Conservation (phyloP, 2,329 filamentous ascomycete species). For the Cercospora nicotianae region DNA sequence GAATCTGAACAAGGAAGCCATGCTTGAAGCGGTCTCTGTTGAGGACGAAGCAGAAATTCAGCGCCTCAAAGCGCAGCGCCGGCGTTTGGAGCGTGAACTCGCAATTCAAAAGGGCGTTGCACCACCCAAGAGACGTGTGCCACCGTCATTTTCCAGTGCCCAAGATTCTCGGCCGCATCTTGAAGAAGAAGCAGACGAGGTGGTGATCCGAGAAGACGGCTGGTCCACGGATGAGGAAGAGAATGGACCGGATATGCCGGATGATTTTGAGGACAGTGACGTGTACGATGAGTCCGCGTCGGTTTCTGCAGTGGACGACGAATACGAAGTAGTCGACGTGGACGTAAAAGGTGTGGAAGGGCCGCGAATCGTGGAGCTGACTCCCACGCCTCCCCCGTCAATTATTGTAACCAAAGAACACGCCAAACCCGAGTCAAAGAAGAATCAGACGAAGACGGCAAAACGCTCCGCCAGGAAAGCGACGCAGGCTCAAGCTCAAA, state of each 20-base stretch:
- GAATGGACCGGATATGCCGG: not conserved
- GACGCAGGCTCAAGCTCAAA: not conserved
- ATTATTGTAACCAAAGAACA: not conserved
- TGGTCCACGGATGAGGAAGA: constrained; percentile 14
- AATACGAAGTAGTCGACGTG: not conserved
- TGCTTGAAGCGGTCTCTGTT: constrained; percentile 16
- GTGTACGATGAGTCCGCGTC: not conserved
- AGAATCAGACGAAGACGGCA: not conserved
- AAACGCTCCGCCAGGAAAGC: not conserved
- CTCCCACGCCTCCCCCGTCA: not conserved
- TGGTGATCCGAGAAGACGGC: constrained; percentile 17
- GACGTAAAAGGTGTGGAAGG: not conserved
- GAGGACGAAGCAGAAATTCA: constrained; percentile 16
- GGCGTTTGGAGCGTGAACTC: constrained; percentile 11
- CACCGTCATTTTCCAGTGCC: not conserved
- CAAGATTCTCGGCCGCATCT: not conserved
- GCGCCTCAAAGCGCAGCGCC: constrained; percentile 17
- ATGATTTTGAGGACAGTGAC: constrained; percentile 6
- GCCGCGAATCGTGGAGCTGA: not conserved
- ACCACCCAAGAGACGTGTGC: constrained; percentile 3
- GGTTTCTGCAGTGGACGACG: not conserved
- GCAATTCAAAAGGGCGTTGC: not conserved
- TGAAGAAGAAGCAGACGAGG: constrained; percentile 15
- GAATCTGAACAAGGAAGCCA: constrained; percentile 18
- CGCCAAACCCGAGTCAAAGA: not conserved